Evolutionary conservation across 768 basidiomycete genomes (phyloP).

Genomic region (Postia placenta): DNA sequence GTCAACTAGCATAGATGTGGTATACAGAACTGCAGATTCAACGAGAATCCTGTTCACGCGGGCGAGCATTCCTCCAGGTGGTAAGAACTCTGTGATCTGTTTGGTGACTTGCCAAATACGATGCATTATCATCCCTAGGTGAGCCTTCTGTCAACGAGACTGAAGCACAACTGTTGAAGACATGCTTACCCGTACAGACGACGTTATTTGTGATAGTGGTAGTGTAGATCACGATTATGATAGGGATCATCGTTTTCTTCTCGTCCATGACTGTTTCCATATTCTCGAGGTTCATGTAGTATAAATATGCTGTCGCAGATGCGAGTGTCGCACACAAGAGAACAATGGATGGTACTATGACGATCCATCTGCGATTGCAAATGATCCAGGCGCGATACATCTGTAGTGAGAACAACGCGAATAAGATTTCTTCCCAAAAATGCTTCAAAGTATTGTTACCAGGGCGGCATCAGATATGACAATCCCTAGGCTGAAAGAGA

Average conservation of each 20-base stretch:
- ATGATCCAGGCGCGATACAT: slow-evolving; percentile 1
- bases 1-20: background rate
- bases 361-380: background rate
- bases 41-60: background rate
- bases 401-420: background rate
- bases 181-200: background rate
- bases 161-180: too few relatives aligned
- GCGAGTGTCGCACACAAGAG: background rate
- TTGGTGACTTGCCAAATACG: slow-evolving; percentile 1
- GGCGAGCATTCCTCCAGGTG: background rate
- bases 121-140: slow-evolving; percentile 2
- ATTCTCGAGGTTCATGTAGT: background rate
- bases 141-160: too few relatives aligned
- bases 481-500: background rate
- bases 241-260: background rate
- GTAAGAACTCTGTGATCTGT: background rate
- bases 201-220: background rate
- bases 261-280: background rate
- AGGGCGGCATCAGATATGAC: slow-evolving; percentile 1
- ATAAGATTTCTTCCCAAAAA: background rate
- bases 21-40: slow-evolving; percentile 2
- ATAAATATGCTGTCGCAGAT: background rate
- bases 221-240: background rate
- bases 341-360: background rate
- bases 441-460: background rate